A percentile compares a stretch with the other conserved stretches of the same genome.
Conservation (phyloP, 2,329 filamentous ascomycete genomes). For the Pseudophaeomoniella oleicola region DNA sequence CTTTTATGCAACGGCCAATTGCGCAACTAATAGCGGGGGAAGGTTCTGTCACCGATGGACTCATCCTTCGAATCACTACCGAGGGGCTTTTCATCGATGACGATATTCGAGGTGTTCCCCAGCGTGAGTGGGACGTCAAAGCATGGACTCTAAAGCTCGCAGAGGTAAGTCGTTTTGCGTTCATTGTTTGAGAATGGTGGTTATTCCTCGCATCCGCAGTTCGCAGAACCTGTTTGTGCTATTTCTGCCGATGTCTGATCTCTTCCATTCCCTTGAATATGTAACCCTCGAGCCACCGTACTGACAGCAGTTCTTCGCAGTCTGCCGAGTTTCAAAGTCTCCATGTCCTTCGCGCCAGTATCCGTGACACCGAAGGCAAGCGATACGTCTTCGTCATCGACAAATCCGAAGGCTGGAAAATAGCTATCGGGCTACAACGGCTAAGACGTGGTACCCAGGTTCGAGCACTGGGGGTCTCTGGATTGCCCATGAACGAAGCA, state of each 20-base stretch:
- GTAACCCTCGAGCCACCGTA: too few species aligned
- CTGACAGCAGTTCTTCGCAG: constrained; percentile 17
- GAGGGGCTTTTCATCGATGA: constrained; percentile 97
- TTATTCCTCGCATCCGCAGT: too few species aligned
- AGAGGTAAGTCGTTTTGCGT: constrained; percentile 69
- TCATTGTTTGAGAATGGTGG: too few species aligned
- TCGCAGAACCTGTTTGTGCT: too few species aligned
- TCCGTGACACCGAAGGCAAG: constrained; percentile 46
- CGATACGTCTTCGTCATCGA: constrained; percentile 47
- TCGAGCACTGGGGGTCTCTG: constrained; percentile 36
- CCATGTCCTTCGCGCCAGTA: constrained; percentile 42
- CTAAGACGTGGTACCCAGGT: constrained; percentile 42
- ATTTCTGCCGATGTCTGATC: too few species aligned
- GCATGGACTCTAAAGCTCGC: constrained; percentile 91
- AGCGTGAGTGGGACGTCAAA: constrained; percentile 97
- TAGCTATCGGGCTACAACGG: constrained; percentile 41
- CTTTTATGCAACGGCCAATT: constrained; percentile 76
- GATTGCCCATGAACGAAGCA: constrained; percentile 32
- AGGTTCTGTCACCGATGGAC: constrained; percentile 74
- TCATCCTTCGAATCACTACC: constrained; percentile 82
- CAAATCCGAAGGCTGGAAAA: constrained; percentile 47
- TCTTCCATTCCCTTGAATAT: too few species aligned
- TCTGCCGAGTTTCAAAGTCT: constrained; percentile 30
- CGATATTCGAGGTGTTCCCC: constrained; percentile 77
- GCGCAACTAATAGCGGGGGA: constrained; percentile 77